phyloP scores from a whole-genome alignment of 257 asterid genomes.

The Ocimum tenuiflorum region DNA sequence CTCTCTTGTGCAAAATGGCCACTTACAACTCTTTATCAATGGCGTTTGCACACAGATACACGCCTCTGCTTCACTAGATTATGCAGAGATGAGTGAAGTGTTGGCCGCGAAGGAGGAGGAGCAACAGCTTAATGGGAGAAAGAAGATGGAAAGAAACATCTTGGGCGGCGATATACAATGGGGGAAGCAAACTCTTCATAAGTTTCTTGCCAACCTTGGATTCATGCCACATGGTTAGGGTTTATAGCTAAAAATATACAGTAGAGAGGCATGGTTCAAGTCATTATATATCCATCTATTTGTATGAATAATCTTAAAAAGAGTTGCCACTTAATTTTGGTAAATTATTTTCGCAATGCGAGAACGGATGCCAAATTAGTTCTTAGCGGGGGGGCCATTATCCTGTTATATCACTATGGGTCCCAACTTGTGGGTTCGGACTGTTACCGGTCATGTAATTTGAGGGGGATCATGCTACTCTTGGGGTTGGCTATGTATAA shows the following conservation, averaged over 20 bases:
- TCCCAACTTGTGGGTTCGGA: too few species aligned
- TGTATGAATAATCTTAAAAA: neutral
- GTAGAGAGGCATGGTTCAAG: too few species aligned
- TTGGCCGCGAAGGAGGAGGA: constrained; percentile 15
- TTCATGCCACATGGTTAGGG: constrained; percentile 12
- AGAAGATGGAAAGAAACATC: constrained; percentile 9
- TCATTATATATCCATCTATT: too few species aligned
- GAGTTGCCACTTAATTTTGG: neutral
- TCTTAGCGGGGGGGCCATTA: too few species aligned
- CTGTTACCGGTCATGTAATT: too few species aligned
- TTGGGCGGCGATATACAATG: constrained; percentile 36
- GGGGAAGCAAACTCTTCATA: constrained; percentile 54
- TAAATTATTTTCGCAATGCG: too few species aligned
- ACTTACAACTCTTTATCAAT: neutral
- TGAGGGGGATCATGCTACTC: too few species aligned
- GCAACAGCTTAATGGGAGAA: neutral
- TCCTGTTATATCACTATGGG: too few species aligned
- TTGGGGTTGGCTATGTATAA: too few species aligned
- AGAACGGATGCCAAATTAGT: too few species aligned
- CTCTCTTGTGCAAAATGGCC: neutral
- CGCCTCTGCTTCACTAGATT: constrained; percentile 7
- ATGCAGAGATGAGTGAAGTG: constrained; percentile 21
- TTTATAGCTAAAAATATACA: neutral
- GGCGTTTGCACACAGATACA: neutral
- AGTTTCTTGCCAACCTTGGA: constrained; percentile 51